A percentile compares a stretch with the other conserved stretches of the same genome.
These are phyloP conservation scores for Quercus bicolor DNA, from an alignment of 306 rosid species.

Conservation along the genomic window DNA sequence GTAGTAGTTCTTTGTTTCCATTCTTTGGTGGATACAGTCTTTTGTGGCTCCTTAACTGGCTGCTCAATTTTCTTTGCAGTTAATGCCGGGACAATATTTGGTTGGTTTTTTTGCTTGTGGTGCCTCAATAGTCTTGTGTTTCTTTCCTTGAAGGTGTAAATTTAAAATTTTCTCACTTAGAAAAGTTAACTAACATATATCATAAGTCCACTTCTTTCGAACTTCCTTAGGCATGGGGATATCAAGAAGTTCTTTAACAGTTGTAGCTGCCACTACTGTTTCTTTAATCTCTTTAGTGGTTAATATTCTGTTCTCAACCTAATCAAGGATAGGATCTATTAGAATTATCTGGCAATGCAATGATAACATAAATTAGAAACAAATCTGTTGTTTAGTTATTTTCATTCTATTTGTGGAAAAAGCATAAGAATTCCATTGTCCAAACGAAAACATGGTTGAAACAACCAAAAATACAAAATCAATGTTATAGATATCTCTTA, in stretches of 20 bases:
- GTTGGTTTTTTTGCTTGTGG: conserved; percentile 19
- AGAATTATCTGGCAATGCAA: too few relatives aligned
- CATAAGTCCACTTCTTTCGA: conserved; percentile 47
- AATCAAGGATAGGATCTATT: too few relatives aligned
- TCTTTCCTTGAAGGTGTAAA: conserved; percentile 24
- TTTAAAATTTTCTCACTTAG: not conserved
- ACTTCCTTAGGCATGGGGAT: conserved; percentile 16
- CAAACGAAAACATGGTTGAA: not conserved
- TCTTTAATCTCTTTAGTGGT: not conserved
- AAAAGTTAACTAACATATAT: conserved; percentile 35
- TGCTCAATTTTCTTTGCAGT: not conserved
- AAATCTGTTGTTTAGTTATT: too few relatives aligned
- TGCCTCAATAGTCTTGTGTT: conserved; percentile 35
- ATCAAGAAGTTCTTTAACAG: conserved; percentile 14
- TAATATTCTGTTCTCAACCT: not conserved
- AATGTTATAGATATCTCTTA: not conserved
- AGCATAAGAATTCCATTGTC: not conserved
- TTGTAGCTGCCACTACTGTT: not conserved
- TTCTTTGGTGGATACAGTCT: not conserved
- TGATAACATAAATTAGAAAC: not conserved
- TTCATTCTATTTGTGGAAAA: not conserved
- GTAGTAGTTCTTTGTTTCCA: conserved; percentile 7
- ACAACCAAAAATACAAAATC: not conserved
- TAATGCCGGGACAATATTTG: not conserved
- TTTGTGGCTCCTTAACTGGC: conserved; percentile 14